A percentile compares a stretch with the other conserved stretches of the same genome.
Conservation (phyloP, 1,284 basidiomycete genomes). For the Cryptococcus hybrid region DNA sequence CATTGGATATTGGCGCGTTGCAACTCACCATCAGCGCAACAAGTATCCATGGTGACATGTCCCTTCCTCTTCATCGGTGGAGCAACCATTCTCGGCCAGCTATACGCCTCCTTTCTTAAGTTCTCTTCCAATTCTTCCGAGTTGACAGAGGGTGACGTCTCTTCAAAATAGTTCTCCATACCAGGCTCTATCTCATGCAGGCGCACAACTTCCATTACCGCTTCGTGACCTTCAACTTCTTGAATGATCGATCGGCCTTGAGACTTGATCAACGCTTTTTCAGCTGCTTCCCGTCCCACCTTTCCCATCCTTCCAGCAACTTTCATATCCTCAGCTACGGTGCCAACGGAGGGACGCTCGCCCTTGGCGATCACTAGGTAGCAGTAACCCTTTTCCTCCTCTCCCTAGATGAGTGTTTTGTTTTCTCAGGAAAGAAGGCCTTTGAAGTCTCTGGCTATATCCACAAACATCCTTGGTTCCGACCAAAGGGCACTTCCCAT, state of each 20-base stretch:
- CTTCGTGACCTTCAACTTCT: slow-evolving; percentile 39
- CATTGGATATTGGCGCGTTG: neutral
- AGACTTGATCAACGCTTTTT: slow-evolving; percentile 19
- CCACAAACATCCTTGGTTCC: slow-evolving; percentile 62
- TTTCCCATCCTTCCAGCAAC: slow-evolving; percentile 28
- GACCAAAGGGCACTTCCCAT: slow-evolving; percentile 74
- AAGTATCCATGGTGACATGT: slow-evolving; percentile 90
- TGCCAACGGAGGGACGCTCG: slow-evolving; percentile 54
- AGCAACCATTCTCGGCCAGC: slow-evolving; percentile 88
- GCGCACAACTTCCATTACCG: slow-evolving; percentile 12
- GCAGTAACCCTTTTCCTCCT: slow-evolving; percentile 83
- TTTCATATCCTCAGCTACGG: neutral
- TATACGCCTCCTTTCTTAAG: slow-evolving; percentile 56
- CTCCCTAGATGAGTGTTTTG: slow-evolving; percentile 80
- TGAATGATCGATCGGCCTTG: slow-evolving; percentile 26
- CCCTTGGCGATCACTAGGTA: slow-evolving; percentile 89
- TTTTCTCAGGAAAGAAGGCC: slow-evolving; percentile 80
- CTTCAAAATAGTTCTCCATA: slow-evolving; percentile 8
- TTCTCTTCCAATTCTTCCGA: slow-evolving; percentile 13
- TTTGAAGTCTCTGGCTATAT: slow-evolving; percentile 82
- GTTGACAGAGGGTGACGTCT: slow-evolving; percentile 7
- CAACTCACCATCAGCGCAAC: slow-evolving; percentile 69
- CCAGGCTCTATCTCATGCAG: slow-evolving; percentile 4
- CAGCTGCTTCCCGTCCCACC: slow-evolving; percentile 35
- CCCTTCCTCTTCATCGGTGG: slow-evolving; percentile 89